Percentiles rank a stretch among this genome's conserved stretches.
Evolutionary conservation across 2,329 filamentous ascomycete genomes (phyloP).

Genomic region (Paracoccidioides brasiliensis): DNA sequence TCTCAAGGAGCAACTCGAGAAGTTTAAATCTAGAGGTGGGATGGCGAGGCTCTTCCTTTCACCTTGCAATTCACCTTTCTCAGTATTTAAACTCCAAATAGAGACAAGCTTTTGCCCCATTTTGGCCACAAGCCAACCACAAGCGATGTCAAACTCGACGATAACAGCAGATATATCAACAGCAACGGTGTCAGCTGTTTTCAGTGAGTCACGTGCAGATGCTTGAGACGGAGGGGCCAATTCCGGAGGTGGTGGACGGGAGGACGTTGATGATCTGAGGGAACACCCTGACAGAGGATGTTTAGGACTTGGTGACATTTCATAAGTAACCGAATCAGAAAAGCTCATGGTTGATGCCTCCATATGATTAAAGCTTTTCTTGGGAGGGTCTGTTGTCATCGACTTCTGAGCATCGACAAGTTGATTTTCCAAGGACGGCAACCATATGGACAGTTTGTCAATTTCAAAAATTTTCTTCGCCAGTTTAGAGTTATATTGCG

Average conservation of each 20-base stretch:
- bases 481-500: slow-evolving; percentile 18
- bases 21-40: slow-evolving; percentile 15
- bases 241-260: not conserved
- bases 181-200: slow-evolving; percentile 12
- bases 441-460: slow-evolving; percentile 24
- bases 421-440: slow-evolving; percentile 18
- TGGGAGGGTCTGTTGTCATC: slow-evolving; percentile 3
- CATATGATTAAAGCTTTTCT: slow-evolving; percentile 11
- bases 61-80: slow-evolving; percentile 5
- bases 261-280: not conserved
- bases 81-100: slow-evolving; percentile 10
- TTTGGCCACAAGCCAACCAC: slow-evolving; percentile 29
- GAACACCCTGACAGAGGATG: not conserved
- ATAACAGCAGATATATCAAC: slow-evolving; percentile 21
- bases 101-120: slow-evolving; percentile 21
- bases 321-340: slow-evolving; percentile 14
- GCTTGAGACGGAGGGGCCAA: not conserved
- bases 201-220: not conserved
- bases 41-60: not conserved
- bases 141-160: slow-evolving; percentile 28
- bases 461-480: slow-evolving; percentile 25
- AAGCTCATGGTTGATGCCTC: slow-evolving; percentile 14
- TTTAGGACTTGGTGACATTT: not conserved
- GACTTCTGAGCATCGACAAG: slow-evolving; percentile 6
- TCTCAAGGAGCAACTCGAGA: slow-evolving; percentile 22